A percentile compares a stretch with the other conserved stretches of the same genome.
These are phyloP conservation scores for Teratosphaeria nubilosa DNA, from an alignment of 2,329 filamentous ascomycete genomes.

Conservation along the genomic window DNA sequence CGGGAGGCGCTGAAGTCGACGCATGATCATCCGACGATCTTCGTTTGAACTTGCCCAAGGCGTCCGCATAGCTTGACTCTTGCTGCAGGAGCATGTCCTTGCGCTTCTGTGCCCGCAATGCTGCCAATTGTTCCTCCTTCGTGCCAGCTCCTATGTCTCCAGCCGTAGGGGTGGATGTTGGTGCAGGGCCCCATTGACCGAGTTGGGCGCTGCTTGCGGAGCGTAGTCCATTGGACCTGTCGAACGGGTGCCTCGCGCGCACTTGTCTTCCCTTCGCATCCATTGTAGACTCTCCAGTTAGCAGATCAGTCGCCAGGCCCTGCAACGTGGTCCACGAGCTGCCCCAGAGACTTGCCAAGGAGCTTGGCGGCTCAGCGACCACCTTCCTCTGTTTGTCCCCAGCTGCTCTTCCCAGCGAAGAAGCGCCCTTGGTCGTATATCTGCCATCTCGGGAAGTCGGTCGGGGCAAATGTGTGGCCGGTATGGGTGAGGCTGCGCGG, in stretches of 20 bases:
- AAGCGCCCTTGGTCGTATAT: conserved; percentile 3
- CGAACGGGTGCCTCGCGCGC: conserved; percentile 24
- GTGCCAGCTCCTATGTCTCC: conserved; percentile 35
- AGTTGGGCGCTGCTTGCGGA: conserved; percentile 28
- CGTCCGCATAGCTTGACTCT: conserved; percentile 32
- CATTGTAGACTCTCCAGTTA: conserved; percentile 29
- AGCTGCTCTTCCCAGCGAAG: not conserved
- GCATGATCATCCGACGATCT: conserved; percentile 56
- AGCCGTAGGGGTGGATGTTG: conserved; percentile 24
- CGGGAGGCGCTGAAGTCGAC: conserved; percentile 38
- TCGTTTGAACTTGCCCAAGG: conserved; percentile 47
- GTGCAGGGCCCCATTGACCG: conserved; percentile 39
- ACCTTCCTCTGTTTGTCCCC: conserved; percentile 9
- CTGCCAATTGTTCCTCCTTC: conserved; percentile 35
- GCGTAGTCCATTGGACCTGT: conserved; percentile 6
- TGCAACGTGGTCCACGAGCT: conserved; percentile 41
- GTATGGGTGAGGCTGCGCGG: conserved; percentile 29
- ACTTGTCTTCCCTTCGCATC: conserved; percentile 6
- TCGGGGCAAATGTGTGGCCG: conserved; percentile 7
- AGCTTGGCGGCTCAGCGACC: conserved; percentile 11
- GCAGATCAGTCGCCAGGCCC: conserved; percentile 39
- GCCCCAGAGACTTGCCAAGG: conserved; percentile 37
- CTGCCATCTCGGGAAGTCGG: conserved; percentile 21
- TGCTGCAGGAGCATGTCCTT: conserved; percentile 34
- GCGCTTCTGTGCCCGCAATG: conserved; percentile 40